Conservation (phyloP, 2,329 filamentous ascomycete genomes). For the Ascochyta rabiei region DNA sequence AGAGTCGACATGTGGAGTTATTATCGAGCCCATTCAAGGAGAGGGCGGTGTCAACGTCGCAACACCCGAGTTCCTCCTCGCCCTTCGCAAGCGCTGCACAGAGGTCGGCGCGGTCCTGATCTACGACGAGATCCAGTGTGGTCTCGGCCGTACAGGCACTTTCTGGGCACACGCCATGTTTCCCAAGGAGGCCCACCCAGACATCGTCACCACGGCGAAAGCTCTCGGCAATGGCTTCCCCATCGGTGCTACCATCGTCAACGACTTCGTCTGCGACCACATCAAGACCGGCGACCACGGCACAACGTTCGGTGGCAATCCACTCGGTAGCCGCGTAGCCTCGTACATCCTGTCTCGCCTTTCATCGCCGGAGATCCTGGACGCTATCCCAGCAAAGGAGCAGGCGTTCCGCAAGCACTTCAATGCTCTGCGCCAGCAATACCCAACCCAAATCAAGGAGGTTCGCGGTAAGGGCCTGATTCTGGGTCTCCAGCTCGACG, state of each 20-base stretch:
- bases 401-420: constrained; percentile 65
- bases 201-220: constrained; percentile 93
- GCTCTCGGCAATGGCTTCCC: constrained; percentile 96
- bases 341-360: constrained; percentile 84
- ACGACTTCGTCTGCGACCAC: constrained; percentile 70
- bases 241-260: constrained; percentile 80
- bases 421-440: constrained; percentile 61
- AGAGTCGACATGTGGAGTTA: constrained; percentile 87
- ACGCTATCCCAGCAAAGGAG: constrained; percentile 71
- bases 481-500: constrained; percentile 80
- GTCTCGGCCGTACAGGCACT: constrained; percentile 81
- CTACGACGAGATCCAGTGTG: constrained; percentile 98
- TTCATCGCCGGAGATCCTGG: constrained; percentile 71
- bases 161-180: constrained; percentile 87
- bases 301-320: constrained; percentile 93
- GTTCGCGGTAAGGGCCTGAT: constrained; percentile 84
- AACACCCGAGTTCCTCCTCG: constrained; percentile 79
- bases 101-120: constrained; percentile 88
- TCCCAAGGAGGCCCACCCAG: constrained; percentile 82
- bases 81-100: constrained; percentile 82
- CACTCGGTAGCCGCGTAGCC: constrained; percentile 80
- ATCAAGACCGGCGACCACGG: constrained; percentile 83
- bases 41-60: constrained; percentile 92
- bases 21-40: constrained; percentile 96
- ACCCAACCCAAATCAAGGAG: constrained; percentile 76